Percentiles rank a stretch among this genome's conserved stretches.
These are phyloP conservation scores for Vitis hybrid DNA, from an alignment of 177 flowering plant genomes.

Conservation along the genomic window DNA sequence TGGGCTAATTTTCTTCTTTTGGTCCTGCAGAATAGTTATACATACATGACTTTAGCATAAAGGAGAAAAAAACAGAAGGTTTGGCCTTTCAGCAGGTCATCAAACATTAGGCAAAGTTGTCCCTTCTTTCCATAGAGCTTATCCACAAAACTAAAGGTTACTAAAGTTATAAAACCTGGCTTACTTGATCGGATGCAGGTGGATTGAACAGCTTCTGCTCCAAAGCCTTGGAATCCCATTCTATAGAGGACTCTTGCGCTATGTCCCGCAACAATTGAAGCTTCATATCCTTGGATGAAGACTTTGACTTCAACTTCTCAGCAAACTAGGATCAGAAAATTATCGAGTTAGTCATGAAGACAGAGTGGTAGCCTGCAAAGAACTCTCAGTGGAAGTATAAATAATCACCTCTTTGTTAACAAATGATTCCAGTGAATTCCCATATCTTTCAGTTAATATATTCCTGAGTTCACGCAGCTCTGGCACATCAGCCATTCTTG, in stretches of 20 bases:
- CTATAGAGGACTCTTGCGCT: slow-evolving; percentile 57
- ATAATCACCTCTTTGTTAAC: slow-evolving; percentile 46
- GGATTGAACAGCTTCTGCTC: slow-evolving; percentile 48
- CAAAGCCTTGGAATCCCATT: slow-evolving; percentile 67
- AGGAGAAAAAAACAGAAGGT: too few species aligned
- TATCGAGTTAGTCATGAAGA: slow-evolving; percentile 4
- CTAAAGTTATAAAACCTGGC: slow-evolving; percentile 6
- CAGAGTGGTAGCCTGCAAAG: not conserved
- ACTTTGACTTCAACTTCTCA: slow-evolving; percentile 41
- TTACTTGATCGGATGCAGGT: slow-evolving; percentile 34
- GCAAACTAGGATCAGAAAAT: slow-evolving; percentile 42
- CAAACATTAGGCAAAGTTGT: too few species aligned
- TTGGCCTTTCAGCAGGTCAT: too few species aligned
- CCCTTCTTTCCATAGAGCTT: too few species aligned
- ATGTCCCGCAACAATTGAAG: slow-evolving; percentile 65
- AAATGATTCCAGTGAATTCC: slow-evolving; percentile 33
- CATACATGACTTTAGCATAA: too few species aligned
- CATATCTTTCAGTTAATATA: slow-evolving; percentile 47
- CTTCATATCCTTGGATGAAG: slow-evolving; percentile 65
- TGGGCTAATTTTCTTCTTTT: not conserved
- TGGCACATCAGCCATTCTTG: slow-evolving; percentile 82
- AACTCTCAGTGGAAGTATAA: not conserved
- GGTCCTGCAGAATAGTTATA: too few species aligned
- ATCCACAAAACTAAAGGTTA: too few species aligned
- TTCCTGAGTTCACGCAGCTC: slow-evolving; percentile 61